Evolutionary conservation across 306 rosid species (phyloP), one percentile per base, ranked within the genome.

Genomic region (Trichosanthes truncata): DNA sequence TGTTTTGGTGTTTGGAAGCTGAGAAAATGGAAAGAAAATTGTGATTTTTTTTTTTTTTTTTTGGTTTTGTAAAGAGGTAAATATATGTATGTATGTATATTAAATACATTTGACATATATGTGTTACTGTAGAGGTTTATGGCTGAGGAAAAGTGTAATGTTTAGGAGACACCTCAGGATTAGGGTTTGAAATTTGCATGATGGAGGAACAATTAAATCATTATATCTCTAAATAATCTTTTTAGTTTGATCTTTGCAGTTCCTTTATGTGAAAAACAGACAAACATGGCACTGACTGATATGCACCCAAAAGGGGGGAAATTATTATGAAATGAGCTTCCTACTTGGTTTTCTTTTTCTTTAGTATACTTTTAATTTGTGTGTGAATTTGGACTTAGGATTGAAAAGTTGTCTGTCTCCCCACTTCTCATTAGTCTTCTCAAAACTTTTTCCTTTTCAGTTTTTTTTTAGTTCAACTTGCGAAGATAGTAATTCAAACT

Each of bases 21-120:
- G 6, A 36, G 73, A 26, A 66, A 57, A 57, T 61, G 20, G 17
- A 9, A 26, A 9, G 66, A 10, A 20, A 67, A 38, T 38, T 9
- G 29, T 36, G 26, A 20, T 2, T 43, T 9, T 43, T 8, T 0
- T 36, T 38, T 68, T 38, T 9, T 43, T 8, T 0, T 36, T 38
- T 68, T n/a, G 53, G 52, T 69, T 10, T 9, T 69, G 76, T 69
- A 69, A 41, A 69, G 52, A 69, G 53, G 76, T 68, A 68, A 18
- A 43, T 68, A 67, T 38, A 68, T 40, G 14, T 20, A 68, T 40
- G 14, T 20, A 68, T 20, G n/a, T 68, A 40, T 38, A 68, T 9
- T 18, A 67, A 38, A 18, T 40, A 36, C 25, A 3, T 6, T 63
- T 5, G 3, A 17, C 7, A 13, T 15, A 21, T 62, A 31, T 62